These are phyloP conservation scores for Talaromyces sp. DNA, from an alignment of 2,329 filamentous ascomycete genomes.

Conservation along the genomic window DNA sequence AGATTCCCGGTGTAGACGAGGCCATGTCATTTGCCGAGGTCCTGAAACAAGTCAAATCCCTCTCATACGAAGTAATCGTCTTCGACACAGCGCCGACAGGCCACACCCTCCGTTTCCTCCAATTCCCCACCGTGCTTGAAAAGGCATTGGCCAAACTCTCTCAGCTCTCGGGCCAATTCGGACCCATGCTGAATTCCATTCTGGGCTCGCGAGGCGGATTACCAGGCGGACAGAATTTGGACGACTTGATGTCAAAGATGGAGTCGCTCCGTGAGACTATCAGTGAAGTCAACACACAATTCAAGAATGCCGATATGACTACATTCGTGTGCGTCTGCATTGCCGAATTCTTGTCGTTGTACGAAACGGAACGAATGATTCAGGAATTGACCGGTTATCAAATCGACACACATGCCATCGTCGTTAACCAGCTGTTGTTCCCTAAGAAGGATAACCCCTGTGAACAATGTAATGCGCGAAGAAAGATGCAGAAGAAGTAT, in stretches of 20 bases:
- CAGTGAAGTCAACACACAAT: constrained; percentile 92
- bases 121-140: constrained; percentile 96
- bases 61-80: constrained; percentile 98
- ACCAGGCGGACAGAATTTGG: constrained; percentile 88
- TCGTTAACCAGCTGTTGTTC: constrained; percentile 96
- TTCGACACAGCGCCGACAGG: constrained; percentile 98
- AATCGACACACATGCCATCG: constrained; percentile 96
- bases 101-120: constrained; percentile 96
- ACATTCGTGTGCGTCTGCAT: constrained; percentile 99
- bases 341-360: constrained; percentile 91
- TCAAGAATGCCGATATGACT: constrained; percentile 93
- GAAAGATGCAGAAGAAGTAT: constrained; percentile 99
- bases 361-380: constrained; percentile 99
- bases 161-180: constrained; percentile 89
- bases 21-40: constrained; percentile 99
- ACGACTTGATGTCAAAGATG: constrained; percentile 91
- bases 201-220: constrained; percentile 74
- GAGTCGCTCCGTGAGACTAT: constrained; percentile 92
- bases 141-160: constrained; percentile 98
- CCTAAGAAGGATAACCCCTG: constrained; percentile 81
- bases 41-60: constrained; percentile 97
- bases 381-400: constrained; percentile 90
- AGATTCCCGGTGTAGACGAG: constrained; percentile 98
- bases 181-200: constrained; percentile 90
- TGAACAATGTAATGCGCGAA: constrained; percentile 89